A percentile compares a stretch with the other conserved stretches of the same genome.
Conservation (phyloP, 1,139 yeast species). For the Geotrichum siamense region DNA sequence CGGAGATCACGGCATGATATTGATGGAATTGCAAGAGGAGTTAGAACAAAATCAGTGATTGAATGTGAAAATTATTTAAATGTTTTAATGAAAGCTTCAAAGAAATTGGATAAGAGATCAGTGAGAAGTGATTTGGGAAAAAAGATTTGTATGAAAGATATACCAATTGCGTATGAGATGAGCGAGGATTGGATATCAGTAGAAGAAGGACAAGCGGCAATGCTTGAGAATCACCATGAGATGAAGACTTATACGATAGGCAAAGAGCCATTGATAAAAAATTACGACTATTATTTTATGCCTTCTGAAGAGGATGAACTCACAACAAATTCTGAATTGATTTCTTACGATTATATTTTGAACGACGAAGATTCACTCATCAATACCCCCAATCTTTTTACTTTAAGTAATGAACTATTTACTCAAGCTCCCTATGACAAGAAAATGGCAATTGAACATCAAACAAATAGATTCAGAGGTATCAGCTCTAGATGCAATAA, state of each 20-base stretch:
- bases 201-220: conserved; percentile 43
- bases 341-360: neutral
- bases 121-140: conserved; percentile 18
- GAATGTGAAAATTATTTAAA: conserved; percentile 47
- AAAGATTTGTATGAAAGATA: conserved; percentile 36
- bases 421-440: conserved; percentile 17
- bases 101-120: neutral
- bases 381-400: conserved; percentile 11
- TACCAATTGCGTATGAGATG: conserved; percentile 53
- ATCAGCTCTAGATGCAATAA: conserved; percentile 4
- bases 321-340: neutral
- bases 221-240: conserved; percentile 3
- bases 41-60: conserved; percentile 40
- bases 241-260: neutral
- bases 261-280: neutral
- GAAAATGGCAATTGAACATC: conserved; percentile 7
- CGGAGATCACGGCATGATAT: conserved; percentile 46
- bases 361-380: conserved; percentile 7
- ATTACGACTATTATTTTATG: neutral
- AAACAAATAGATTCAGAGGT: neutral
- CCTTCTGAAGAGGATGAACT: neutral
- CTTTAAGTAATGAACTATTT: conserved; percentile 13
- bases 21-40: conserved; percentile 37
- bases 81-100: conserved; percentile 32
- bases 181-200: conserved; percentile 41